Percentiles rank a stretch among this genome's conserved stretches.
These are phyloP conservation scores for Rhododendron simsii DNA, from an alignment of 148 eudicot species.

Conservation along the genomic window DNA sequence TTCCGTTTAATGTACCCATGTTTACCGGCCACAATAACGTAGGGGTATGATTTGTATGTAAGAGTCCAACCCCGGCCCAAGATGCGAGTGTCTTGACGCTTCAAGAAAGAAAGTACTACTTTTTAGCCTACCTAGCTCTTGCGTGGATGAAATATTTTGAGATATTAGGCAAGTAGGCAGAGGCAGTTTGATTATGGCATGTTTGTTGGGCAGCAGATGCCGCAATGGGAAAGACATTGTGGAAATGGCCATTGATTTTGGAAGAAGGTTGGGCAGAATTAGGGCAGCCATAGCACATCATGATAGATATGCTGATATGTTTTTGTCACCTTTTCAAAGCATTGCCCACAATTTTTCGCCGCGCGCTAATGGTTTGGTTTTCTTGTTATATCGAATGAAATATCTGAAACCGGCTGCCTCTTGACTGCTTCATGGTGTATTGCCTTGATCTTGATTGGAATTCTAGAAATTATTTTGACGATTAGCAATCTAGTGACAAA, in stretches of 20 bases:
- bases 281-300: neutral
- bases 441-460: neutral
- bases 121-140: neutral
- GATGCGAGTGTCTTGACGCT: too few relatives aligned
- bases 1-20: too few relatives aligned
- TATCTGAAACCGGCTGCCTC: neutral
- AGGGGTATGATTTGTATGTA: too few relatives aligned
- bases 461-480: neutral
- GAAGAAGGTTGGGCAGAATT: neutral
- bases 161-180: neutral
- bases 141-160: neutral
- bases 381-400: neutral
- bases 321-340: neutral
- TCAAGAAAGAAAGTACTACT: too few relatives aligned
- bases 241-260: neutral
- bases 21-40: too few relatives aligned
- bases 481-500: neutral
- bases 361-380: neutral
- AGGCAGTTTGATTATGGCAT: neutral
- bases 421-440: neutral
- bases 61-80: too few relatives aligned
- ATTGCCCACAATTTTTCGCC: neutral
- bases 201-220: neutral
- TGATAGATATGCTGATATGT: neutral
- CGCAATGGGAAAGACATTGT: neutral